Conservation (phyloP, 2,329 filamentous ascomycete genomes). For the Penicillium freii region DNA sequence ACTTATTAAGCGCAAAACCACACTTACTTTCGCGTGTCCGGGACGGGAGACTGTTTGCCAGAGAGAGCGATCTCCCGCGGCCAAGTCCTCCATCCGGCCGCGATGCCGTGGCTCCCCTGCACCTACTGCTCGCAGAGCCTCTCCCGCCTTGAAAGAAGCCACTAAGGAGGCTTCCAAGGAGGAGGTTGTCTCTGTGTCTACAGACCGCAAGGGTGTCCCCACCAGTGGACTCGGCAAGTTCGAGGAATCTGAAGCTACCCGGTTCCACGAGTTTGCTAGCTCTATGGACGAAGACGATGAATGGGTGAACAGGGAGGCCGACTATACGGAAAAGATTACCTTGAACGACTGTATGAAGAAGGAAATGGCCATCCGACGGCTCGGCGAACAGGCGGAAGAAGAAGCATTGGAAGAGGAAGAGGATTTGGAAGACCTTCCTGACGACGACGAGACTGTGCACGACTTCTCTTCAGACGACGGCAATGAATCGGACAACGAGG, state of each 20-base stretch:
- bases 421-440: constrained; percentile 62
- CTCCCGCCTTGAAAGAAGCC: constrained; percentile 16
- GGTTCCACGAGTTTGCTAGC: constrained; percentile 89
- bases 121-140: constrained; percentile 34
- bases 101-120: constrained; percentile 43
- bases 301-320: constrained; percentile 75
- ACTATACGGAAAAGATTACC: constrained; percentile 69
- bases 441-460: constrained; percentile 60
- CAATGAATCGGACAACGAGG: constrained; percentile 78
- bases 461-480: constrained; percentile 58
- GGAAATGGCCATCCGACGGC: constrained; percentile 80
- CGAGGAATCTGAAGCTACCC: constrained; percentile 44
- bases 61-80: constrained; percentile 29
- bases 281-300: constrained; percentile 80
- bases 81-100: constrained; percentile 23
- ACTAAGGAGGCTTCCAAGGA: constrained; percentile 5
- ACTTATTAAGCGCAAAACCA: constrained; percentile 43
- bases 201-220: constrained; percentile 29
- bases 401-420: constrained; percentile 78
- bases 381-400: constrained; percentile 87
- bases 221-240: constrained; percentile 41
- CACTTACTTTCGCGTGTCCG: constrained; percentile 50
- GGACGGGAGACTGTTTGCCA: constrained; percentile 32
- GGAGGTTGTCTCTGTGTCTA: constrained; percentile 13
- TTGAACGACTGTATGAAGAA: constrained; percentile 86